Evolutionary conservation across 1,284 basidiomycete species (phyloP).

Genomic region (Malassezia equina): DNA sequence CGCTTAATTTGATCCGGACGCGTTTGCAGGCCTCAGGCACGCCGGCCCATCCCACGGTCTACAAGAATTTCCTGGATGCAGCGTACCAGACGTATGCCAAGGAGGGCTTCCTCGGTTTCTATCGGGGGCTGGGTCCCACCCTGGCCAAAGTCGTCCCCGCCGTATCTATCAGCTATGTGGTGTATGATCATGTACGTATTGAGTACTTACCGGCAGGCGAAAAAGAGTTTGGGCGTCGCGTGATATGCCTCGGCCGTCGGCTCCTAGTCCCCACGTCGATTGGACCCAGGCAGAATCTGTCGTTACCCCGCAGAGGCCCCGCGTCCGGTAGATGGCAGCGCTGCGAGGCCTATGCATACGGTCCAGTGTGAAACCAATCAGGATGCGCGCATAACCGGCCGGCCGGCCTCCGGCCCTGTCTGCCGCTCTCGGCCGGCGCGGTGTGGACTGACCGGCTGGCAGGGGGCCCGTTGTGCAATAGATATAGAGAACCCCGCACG

Average conservation of each 20-base stretch:
- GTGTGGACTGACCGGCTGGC: neutral
- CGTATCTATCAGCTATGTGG: slow-evolving; percentile 45
- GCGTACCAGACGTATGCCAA: slow-evolving; percentile 65
- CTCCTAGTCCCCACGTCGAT: too few species aligned
- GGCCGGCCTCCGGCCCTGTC: neutral
- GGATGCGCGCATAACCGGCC: neutral
- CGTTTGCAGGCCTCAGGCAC: slow-evolving; percentile 83
- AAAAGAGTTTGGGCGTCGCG: slow-evolving; percentile 4
- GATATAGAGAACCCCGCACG: slow-evolving; percentile 6
- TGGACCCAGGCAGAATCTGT: neutral
- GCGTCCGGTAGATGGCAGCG: neutral
- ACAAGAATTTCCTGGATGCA: slow-evolving; percentile 80
- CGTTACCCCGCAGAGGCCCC: neutral
- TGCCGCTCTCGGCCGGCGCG: neutral
- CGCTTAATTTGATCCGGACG: slow-evolving; percentile 66
- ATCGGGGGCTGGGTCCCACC: slow-evolving; percentile 80
- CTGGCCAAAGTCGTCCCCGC: slow-evolving; percentile 60
- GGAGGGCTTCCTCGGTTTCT: slow-evolving; percentile 90
- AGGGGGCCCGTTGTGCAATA: neutral
- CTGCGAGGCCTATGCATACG: neutral
- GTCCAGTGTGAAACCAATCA: neutral
- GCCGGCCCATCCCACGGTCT: slow-evolving; percentile 50
- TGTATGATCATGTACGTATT: slow-evolving; percentile 33
- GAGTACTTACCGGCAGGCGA: neutral
- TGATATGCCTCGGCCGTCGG: too few species aligned